Conservation (phyloP, 2,329 filamentous ascomycete species). For the Xylaria sp. region DNA sequence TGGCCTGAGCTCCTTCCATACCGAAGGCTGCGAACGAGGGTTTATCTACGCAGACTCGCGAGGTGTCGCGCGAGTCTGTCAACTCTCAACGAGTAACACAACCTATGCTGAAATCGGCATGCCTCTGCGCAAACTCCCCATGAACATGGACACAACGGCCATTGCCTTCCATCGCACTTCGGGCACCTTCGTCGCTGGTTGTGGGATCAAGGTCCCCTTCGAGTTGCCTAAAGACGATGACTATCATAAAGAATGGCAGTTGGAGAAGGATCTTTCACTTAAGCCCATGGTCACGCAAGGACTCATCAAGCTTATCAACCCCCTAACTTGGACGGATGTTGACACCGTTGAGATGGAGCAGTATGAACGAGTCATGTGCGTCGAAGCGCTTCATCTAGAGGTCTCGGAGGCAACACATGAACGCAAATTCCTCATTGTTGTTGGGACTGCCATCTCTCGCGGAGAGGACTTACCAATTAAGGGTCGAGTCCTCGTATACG, state of each 20-base stretch:
- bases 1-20: slow-evolving; percentile 78
- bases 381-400: slow-evolving; percentile 85
- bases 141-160: slow-evolving; percentile 73
- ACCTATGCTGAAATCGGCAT: slow-evolving; percentile 78
- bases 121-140: slow-evolving; percentile 71
- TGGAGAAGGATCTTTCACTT: slow-evolving; percentile 68
- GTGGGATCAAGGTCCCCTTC: slow-evolving; percentile 71
- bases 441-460: slow-evolving; percentile 84
- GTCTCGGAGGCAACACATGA: slow-evolving; percentile 91
- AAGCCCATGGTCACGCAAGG: slow-evolving; percentile 75
- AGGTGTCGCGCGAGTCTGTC: slow-evolving; percentile 74
- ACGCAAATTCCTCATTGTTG: slow-evolving; percentile 78
- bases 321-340: slow-evolving; percentile 77
- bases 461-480: slow-evolving; percentile 90
- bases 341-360: slow-evolving; percentile 76
- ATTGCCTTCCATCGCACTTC: slow-evolving; percentile 79
- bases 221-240: slow-evolving; percentile 87
- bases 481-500: slow-evolving; percentile 87
- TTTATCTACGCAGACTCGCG: slow-evolving; percentile 81
- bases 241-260: slow-evolving; percentile 79
- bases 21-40: slow-evolving; percentile 75
- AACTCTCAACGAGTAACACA: slow-evolving; percentile 66
- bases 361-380: slow-evolving; percentile 78
- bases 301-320: slow-evolving; percentile 78
- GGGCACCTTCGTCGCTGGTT: slow-evolving; percentile 77